Conservation (phyloP, 805 yeast genomes). For the Metahyphopichia silvanorum region DNA sequence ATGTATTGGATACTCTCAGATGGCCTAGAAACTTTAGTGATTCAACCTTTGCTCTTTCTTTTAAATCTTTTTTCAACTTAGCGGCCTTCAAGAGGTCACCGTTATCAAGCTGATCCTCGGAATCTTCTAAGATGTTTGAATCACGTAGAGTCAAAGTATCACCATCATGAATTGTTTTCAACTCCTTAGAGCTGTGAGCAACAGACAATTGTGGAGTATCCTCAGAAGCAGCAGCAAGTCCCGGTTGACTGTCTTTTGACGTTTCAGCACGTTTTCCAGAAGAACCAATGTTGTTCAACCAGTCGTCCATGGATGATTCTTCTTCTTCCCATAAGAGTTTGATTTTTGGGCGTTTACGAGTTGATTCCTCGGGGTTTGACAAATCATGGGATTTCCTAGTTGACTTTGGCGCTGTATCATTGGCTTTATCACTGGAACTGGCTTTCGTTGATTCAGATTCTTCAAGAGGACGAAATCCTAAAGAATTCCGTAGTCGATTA, state of each 20-base stretch:
- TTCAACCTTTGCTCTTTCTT: conserved; percentile 22
- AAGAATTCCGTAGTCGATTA: conserved; percentile 45
- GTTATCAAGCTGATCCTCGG: conserved; percentile 36
- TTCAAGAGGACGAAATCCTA: no score
- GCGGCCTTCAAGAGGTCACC: conserved; percentile 24
- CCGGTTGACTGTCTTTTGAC: conserved; percentile 5
- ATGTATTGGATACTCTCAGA: conserved; percentile 4
- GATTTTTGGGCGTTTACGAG: conserved; percentile 17
- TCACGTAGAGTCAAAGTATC: conserved; percentile 60
- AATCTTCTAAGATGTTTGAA: conserved; percentile 31
- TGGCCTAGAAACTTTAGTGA: conserved; percentile 20
- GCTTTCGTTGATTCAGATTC: no score
- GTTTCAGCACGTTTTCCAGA: conserved; percentile 16
- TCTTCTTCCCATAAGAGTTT: conserved; percentile 23
- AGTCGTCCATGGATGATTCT: conserved; percentile 34
- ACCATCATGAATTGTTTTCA: conserved; percentile 34
- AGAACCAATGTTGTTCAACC: conserved; percentile 37
- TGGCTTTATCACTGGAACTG: conserved; percentile 29
- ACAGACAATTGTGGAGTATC: conserved; percentile 29
- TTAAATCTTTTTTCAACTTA: conserved; percentile 26
- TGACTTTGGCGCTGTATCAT: conserved; percentile 3
- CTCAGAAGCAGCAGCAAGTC: conserved; percentile 11
- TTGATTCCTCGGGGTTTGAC: conserved; percentile 15
- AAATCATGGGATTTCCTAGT: conserved; percentile 11
- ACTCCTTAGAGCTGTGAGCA: conserved; percentile 43